phyloP scores from a whole-genome alignment of 2,329 filamentous ascomycete genomes.

The Gliomastix tumulicola region DNA sequence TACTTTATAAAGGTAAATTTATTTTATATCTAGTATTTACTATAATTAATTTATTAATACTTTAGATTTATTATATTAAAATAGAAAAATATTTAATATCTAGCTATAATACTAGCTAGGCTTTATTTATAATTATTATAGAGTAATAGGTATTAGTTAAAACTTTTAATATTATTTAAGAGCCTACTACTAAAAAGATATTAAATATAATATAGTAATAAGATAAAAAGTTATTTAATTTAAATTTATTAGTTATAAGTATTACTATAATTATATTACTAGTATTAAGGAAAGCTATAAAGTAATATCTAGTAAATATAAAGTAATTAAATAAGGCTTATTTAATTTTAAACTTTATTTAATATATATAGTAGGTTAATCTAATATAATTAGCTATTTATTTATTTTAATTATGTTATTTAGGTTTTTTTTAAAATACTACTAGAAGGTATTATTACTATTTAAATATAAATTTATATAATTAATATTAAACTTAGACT shows the following conservation, averaged over 20 bases:
- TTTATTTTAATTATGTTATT: no score
- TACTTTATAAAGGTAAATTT: no score
- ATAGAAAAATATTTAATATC: neutral
- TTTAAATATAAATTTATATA: neutral
- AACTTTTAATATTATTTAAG: neutral
- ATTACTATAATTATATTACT: neutral
- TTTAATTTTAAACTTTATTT: neutral
- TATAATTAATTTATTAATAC: no score
- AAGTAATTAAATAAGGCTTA: neutral
- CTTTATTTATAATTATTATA: no score
- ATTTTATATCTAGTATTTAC: slow-evolving; percentile 3
- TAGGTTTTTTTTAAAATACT: no score
- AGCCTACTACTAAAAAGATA: neutral
- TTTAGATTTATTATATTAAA: no score
- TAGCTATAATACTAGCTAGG: no score
- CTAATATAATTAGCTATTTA: slow-evolving; percentile 1
- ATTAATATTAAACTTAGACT: neutral
- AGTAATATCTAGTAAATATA: neutral
- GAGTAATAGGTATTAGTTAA: neutral
- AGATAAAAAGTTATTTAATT: neutral
- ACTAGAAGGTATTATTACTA: neutral
- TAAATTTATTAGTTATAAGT: slow-evolving; percentile 3
- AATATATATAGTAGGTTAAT: neutral
- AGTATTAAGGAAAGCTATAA: neutral
- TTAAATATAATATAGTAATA: no score